Evolutionary conservation across 2,329 filamentous ascomycete genomes (phyloP).

Genomic region (Nannizziopsis barbatae): DNA sequence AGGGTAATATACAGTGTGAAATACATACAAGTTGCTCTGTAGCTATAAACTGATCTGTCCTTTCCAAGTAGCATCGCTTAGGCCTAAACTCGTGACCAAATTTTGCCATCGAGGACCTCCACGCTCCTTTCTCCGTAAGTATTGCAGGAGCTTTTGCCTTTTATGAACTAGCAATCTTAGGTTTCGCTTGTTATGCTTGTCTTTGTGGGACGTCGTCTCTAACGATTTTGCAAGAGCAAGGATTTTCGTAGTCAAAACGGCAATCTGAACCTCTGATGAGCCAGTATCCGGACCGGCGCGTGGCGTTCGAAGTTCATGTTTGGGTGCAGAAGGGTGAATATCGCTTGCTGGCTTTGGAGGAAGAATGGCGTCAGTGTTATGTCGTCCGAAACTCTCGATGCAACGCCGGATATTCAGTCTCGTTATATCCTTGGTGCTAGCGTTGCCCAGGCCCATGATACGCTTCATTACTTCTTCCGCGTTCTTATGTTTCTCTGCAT

Average conservation of each 20-base stretch:
- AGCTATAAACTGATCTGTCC: slow-evolving; percentile 67
- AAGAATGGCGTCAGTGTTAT: slow-evolving; percentile 67
- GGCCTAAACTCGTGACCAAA: slow-evolving; percentile 68
- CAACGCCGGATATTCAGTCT: slow-evolving; percentile 76
- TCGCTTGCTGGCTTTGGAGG: slow-evolving; percentile 45
- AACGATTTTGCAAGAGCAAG: slow-evolving; percentile 63
- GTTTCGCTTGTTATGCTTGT: slow-evolving; percentile 92
- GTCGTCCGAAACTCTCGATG: slow-evolving; percentile 77
- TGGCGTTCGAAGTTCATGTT: slow-evolving; percentile 30
- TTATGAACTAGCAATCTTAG: slow-evolving; percentile 74
- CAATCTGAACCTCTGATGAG: slow-evolving; percentile 93
- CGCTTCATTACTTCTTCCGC: slow-evolving; percentile 66
- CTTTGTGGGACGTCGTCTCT: slow-evolving; percentile 60
- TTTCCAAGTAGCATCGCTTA: slow-evolving; percentile 82
- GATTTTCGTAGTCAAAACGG: slow-evolving; percentile 91
- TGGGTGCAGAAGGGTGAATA: slow-evolving; percentile 32
- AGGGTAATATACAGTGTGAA: not conserved
- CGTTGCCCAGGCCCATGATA: slow-evolving; percentile 67
- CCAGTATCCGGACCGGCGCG: slow-evolving; percentile 88
- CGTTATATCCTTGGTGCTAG: slow-evolving; percentile 63
- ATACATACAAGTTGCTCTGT: not conserved
- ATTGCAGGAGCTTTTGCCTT: slow-evolving; percentile 76
- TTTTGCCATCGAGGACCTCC: slow-evolving; percentile 84
- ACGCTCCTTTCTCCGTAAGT: slow-evolving; percentile 78
- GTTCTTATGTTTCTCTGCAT: slow-evolving; percentile 50